Evolutionary conservation across 306 rosid species (phyloP).

Genomic region (Pterocarpus macrocarpus): DNA sequence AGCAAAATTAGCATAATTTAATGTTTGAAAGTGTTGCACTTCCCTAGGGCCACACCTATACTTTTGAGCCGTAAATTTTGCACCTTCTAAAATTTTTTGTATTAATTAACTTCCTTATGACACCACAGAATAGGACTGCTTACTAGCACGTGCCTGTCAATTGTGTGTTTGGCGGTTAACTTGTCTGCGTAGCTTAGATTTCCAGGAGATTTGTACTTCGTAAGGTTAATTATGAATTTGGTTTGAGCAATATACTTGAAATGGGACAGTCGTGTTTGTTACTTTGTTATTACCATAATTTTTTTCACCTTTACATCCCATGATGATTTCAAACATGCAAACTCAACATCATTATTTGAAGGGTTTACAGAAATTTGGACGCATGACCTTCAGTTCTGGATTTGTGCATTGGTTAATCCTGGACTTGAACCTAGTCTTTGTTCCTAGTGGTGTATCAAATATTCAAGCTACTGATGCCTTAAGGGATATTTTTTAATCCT

Average conservation of each 20-base stretch:
- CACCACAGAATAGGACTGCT: background rate
- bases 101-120: slow-evolving; percentile 2
- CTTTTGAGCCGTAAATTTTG: background rate
- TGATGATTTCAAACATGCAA: background rate
- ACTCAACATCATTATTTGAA: slow-evolving; percentile 3
- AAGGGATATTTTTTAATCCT: background rate
- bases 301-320: slow-evolving; percentile 1
- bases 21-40: background rate
- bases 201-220: background rate
- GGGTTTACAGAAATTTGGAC: slow-evolving; percentile 30
- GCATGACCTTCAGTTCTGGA: slow-evolving; percentile 28
- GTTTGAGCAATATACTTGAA: slow-evolving; percentile 6
- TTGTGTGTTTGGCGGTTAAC: background rate
- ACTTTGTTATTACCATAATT: background rate
- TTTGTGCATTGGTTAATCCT: slow-evolving; percentile 12
- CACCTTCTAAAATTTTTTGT: background rate
- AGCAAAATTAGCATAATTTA: background rate
- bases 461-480: background rate
- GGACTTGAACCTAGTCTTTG: slow-evolving; percentile 18
- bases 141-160: background rate
- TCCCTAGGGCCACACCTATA: background rate
- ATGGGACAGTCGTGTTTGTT: slow-evolving; percentile 1
- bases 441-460: background rate
- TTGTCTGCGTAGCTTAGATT: slow-evolving; percentile 27
- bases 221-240: slow-evolving; percentile 32